Percentiles rank a stretch among this genome's conserved stretches.
Evolutionary conservation across 208 protist species (phyloP).

Genomic region (Trypanosoma boissoni): DNA sequence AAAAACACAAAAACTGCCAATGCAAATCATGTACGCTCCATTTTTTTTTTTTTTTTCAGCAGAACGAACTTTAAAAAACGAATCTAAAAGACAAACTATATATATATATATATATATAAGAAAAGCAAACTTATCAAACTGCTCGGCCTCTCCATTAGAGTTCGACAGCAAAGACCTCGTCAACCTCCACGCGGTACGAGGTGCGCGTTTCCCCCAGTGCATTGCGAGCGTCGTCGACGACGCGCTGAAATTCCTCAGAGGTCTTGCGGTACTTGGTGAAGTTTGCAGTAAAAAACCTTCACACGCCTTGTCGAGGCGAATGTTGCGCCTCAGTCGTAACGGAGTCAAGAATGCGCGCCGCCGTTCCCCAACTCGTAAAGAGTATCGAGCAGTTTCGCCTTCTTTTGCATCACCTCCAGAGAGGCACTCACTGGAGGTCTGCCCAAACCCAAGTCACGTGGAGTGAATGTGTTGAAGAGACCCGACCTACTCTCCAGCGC

Average conservation of each 20-base stretch:
- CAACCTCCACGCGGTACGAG: constrained; percentile 45
- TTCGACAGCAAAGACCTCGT: constrained; percentile 64
- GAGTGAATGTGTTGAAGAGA: constrained; percentile 83
- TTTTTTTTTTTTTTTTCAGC: no score
- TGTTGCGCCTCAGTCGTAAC: constrained; percentile 25
- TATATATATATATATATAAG: constrained; percentile 53
- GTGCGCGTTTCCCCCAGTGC: constrained; percentile 72
- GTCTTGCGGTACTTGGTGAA: constrained; percentile 31
- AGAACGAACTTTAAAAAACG: no score
- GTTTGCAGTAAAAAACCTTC: constrained; percentile 42
- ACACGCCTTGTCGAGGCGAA: constrained; percentile 60
- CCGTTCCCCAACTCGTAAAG: constrained; percentile 81
- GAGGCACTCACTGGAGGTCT: constrained; percentile 57
- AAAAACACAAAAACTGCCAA: no score
- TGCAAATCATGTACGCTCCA: no score
- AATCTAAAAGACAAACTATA: no score
- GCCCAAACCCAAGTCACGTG: constrained; percentile 69
- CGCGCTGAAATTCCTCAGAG: constrained; percentile 36
- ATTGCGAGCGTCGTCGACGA: constrained; percentile 69
- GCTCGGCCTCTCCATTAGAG: constrained; percentile 55
- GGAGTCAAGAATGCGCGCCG: constrained; percentile 46
- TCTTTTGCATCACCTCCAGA: constrained; percentile 50
- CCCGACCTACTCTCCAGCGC: constrained; percentile 39
- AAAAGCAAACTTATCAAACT: constrained; percentile 32
- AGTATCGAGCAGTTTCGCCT: constrained; percentile 78